A percentile compares a stretch with the other conserved stretches of the same genome.
These are phyloP conservation scores for Tuber borchii DNA, from an alignment of 495 filamentous ascomycete genomes.

Conservation along the genomic window DNA sequence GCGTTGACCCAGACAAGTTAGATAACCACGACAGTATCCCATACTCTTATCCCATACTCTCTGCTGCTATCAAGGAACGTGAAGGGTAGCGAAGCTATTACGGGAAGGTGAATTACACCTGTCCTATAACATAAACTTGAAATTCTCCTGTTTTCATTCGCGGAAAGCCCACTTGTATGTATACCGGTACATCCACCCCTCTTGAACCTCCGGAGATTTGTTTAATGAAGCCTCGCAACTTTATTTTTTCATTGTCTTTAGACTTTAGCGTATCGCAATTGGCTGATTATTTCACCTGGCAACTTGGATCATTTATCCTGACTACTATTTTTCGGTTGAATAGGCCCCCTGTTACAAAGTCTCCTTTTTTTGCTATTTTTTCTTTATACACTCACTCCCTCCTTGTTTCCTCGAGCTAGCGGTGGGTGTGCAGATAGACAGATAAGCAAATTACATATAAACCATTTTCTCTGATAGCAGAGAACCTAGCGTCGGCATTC, in stretches of 20 bases:
- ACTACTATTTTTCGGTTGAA: not conserved
- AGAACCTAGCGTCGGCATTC: not conserved
- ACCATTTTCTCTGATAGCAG: not conserved
- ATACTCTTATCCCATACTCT: too few species aligned
- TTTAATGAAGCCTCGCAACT: not conserved
- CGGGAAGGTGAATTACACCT: not conserved
- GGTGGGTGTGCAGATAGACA: not conserved
- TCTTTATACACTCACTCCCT: not conserved
- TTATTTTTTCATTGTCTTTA: not conserved
- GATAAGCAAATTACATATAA: not conserved
- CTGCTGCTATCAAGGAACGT: too few species aligned
- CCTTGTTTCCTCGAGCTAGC: not conserved
- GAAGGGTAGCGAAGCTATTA: too few species aligned
- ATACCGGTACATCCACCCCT: not conserved
- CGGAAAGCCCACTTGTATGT: not conserved
- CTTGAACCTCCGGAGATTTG: not conserved
- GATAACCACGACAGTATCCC: too few species aligned
- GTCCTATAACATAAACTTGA: not conserved
- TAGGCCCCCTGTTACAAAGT: not conserved
- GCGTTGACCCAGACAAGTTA: not conserved
- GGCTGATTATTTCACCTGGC: not conserved
- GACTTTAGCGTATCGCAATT: not conserved
- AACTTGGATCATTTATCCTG: not conserved
- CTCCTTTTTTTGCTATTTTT: not conserved
- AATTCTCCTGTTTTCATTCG: not conserved